Percentiles rank a stretch among this genome's conserved stretches.
phyloP scores from a whole-genome alignment of 768 basidiomycete species.

The Lentinula sp. region DNA sequence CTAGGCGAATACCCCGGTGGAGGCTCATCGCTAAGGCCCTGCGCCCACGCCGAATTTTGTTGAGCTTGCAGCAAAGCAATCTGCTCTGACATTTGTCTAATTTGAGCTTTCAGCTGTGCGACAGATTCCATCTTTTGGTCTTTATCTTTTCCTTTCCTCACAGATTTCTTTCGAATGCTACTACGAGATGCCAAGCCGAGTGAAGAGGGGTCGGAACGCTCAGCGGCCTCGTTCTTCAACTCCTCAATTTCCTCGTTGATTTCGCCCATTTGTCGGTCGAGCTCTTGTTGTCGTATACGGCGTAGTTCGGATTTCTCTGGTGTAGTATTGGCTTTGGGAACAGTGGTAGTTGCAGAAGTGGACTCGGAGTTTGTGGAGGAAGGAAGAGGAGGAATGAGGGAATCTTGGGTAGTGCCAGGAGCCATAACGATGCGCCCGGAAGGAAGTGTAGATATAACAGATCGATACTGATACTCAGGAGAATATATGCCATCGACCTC shows the following conservation, averaged over 20 bases:
- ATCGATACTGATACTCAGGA: neutral
- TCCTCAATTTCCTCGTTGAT: constrained; percentile 3
- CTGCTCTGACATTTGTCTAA: constrained; percentile 4
- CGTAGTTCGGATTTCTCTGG: constrained; percentile 1
- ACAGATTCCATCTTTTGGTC: neutral
- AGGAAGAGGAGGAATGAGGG: neutral
- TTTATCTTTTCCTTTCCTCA: neutral
- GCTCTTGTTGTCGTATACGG: neutral
- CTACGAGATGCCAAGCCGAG: no score
- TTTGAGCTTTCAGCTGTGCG: neutral
- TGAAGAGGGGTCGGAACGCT: neutral
- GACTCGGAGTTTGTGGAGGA: neutral
- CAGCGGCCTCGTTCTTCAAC: neutral
- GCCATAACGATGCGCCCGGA: neutral
- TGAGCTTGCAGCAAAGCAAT: constrained; percentile 8
- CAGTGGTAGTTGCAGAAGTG: neutral
- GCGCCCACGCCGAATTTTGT: constrained; percentile 8
- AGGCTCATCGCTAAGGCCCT: constrained; percentile 10
- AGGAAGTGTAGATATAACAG: neutral
- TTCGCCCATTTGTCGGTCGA: neutral
- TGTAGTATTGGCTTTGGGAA: neutral
- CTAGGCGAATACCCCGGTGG: constrained; percentile 10
- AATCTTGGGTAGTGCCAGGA: neutral
- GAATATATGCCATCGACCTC: neutral
- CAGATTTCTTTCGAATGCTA: neutral